Base-by-base conservation (phyloP, 176 grass and related monocot genomes). In the Eragrostis nindensis region DNA sequence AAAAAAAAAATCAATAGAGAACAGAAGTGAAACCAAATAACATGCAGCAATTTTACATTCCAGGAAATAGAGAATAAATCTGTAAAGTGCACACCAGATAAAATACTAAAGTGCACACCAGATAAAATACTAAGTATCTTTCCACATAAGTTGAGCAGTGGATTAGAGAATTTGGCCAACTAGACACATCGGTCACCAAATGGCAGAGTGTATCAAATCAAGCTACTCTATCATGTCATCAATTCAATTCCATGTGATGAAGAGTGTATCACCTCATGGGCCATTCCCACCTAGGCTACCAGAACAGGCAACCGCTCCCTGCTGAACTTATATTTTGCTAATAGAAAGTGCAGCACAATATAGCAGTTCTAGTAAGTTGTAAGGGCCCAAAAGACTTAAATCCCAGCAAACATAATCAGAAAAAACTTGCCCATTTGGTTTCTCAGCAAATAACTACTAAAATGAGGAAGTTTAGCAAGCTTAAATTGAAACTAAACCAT, bases 21-120 rank as follows among this genome's bases (percentile, higher is more conserved):
- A 67, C 26, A 74, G 32, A 56, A 60, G 18, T 26, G 40, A 66
- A 74, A 36, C 26, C 8, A 73, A 56, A 42, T 38, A n/a, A 74
- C 2, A 27, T 55, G 15, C 11, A 48, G 13, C 38, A 66, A 86
- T 15, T 66, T 86, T 48, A 0, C 14, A 14, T 36, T 36, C 32
- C 32, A 36, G 2, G 2, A 36, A 36, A 36, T 36, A 36, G 32
- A 36, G 32, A 36, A 36, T 36, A 36, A 36, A 1, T 36, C 32
- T 4, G 32, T 36, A 2, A 36, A 36, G 32, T 36, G 32, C 32
- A 36, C 1, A 36, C 32, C 32, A 36, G 42, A 15, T 26, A 61
- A 44, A 25, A 7, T 44, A 44, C 13, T 19, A 17, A 61, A n/a
- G n/a, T n/a, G n/a, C n/a, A n/a, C n/a, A n/a, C 56, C 22, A 77